Evolutionary conservation across 2,329 filamentous ascomycete species (phyloP), one percentile per base, ranked within the genome.

Genomic region (Trichoderma breve): DNA sequence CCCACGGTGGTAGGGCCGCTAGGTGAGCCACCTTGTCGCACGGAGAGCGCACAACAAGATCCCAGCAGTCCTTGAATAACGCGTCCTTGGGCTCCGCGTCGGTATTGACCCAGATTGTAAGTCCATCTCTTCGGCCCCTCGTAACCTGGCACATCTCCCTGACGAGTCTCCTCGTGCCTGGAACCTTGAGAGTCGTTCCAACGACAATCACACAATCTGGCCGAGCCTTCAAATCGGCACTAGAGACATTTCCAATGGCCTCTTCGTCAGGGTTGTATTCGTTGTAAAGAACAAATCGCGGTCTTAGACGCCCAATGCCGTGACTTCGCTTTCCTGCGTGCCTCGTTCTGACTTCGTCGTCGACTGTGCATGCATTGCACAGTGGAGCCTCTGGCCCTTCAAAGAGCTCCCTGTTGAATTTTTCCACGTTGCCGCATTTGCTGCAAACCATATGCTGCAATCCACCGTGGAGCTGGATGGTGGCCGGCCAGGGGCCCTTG

Each of bases 251-350:
- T 57, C 95, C 95, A 80, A 99, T 99, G 15, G 96, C 95, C 76
- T 98, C 95, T 76, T 96, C 94, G 75, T 99, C 96, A 0, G 96
- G 96, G 79, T 98, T 98, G 80, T 93, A 92, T 81, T 99, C 96
- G 80, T 98, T 98, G 84, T 99, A 99, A 11, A 99, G 87, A 5
- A 98, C 95, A 84, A 99, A 98, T 71, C 96, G 90, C 26, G 96
- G 96, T 26, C 96, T 90, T 74, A 99, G 84, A 73, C 93, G 90
- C 55, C 96, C 96, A 76, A 99, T 92, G 1, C 96, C 96, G 78
- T 98, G 96, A 78, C 95, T 97, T 72, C 96, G 90, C 82, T 97
- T 95, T 63, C 95, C 94, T 14, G 91, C 92, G 74, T 90, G 86
- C 5, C 87, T 86, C 18, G 92, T 93, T 77, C 96, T 92, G 62